These are phyloP conservation scores for Backusella australiensis DNA, from an alignment of 192 early-diverging fungal genomes.

Conservation along the genomic window DNA sequence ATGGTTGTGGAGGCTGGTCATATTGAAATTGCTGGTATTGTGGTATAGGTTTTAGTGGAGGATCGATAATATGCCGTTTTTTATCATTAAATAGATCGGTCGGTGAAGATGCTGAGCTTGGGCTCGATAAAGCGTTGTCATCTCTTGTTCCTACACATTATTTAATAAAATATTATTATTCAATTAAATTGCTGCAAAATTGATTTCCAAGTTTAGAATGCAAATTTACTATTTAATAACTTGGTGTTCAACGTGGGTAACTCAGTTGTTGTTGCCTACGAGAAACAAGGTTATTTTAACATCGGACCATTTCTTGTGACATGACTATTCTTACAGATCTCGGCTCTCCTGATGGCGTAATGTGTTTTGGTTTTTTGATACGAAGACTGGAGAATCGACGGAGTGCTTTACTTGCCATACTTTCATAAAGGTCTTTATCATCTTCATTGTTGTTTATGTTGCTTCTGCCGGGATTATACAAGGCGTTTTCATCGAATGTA, in stretches of 20 bases:
- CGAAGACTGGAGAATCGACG: background rate
- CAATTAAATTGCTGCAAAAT: background rate
- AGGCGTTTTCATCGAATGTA: background rate
- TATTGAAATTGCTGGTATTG: background rate
- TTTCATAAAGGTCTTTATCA: background rate
- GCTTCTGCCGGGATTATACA: background rate
- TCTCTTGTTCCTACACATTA: background rate
- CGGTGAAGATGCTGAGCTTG: background rate
- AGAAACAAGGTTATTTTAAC: background rate
- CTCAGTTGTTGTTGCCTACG: background rate
- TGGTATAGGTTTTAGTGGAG: background rate
- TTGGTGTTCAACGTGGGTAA: slow-evolving; percentile 6
- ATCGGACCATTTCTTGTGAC: background rate
- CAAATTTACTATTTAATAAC: slow-evolving; percentile 2
- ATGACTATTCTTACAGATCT: background rate
- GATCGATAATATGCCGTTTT: background rate
- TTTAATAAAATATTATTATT: background rate
- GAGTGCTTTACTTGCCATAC: slow-evolving; percentile 1
- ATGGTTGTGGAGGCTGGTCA: background rate
- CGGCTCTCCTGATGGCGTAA: background rate
- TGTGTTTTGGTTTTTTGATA: slow-evolving; percentile 4
- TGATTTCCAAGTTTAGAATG: slow-evolving; percentile 2
- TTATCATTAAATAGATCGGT: background rate
- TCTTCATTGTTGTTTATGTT: background rate
- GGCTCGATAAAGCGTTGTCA: background rate